Conservation (phyloP, 192 early-diverging fungal genomes). For the Phycomyces blakesleeanus region DNA sequence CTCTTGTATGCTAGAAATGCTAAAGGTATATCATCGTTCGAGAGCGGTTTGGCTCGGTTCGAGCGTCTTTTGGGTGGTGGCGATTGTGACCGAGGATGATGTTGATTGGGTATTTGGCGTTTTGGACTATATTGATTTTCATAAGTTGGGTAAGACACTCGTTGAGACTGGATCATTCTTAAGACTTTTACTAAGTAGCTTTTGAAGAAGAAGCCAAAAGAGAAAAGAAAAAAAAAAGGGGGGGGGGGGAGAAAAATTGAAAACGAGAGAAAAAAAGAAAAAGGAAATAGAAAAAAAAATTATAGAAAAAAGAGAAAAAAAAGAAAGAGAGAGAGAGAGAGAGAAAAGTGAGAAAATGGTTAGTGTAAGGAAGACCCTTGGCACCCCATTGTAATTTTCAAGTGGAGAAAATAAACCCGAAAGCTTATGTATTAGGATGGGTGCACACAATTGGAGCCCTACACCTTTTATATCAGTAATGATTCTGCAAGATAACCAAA, state of each 20-base stretch:
- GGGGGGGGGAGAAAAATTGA: no score
- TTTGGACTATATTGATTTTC: background rate
- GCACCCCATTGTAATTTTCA: background rate
- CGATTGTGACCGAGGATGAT: no score
- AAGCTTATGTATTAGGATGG: background rate
- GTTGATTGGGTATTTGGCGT: background rate
- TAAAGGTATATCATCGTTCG: background rate
- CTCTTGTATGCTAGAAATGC: background rate
- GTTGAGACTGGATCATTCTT: background rate
- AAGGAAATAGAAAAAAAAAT: no score
- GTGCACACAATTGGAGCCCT: no score
- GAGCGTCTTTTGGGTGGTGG: background rate
- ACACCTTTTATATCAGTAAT: no score
- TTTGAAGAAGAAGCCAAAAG: no score
- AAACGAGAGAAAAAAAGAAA: background rate
- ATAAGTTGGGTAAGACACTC: background rate
- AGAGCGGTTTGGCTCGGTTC: background rate
- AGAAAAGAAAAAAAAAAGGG: background rate
- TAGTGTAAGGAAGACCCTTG: background rate
- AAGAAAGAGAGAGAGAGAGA: constrained; percentile 4
- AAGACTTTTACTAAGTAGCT: no score
- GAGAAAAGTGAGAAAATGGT: background rate
- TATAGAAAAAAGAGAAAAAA: constrained; percentile 2
- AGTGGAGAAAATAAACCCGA: background rate
- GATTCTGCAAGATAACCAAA: no score